phyloP scores from a whole-genome alignment of 768 basidiomycete species.

The Crassisporium funariophilum region DNA sequence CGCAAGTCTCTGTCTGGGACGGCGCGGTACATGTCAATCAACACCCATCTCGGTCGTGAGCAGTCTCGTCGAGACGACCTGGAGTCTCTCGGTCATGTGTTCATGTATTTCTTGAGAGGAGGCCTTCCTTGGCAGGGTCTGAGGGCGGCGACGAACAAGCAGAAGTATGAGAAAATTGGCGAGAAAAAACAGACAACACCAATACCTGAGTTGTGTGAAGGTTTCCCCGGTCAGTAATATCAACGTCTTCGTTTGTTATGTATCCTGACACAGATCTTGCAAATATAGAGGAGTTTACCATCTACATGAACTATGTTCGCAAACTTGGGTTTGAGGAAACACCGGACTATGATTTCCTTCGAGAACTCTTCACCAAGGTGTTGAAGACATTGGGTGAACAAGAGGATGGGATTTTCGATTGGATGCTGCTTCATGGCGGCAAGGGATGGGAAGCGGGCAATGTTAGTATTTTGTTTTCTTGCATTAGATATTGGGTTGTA shows the following conservation, averaged over 20 bases:
- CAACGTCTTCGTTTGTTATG: not conserved
- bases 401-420: conserved; percentile 93
- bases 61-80: conserved; percentile 94
- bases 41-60: conserved; percentile 96
- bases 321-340: conserved; percentile 97
- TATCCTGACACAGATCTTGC: conserved; percentile 10
- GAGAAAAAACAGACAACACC: conserved; percentile 97
- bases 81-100: conserved; percentile 97
- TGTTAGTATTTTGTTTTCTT: conserved; percentile 47
- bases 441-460: conserved; percentile 94
- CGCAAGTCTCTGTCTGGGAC: conserved; percentile 96
- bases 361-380: conserved; percentile 92
- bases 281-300: conserved; percentile 99
- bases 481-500: not conserved
- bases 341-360: conserved; percentile 97
- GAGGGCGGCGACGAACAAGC: conserved; percentile 97
- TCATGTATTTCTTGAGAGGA: conserved; percentile 98
- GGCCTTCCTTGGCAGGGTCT: conserved; percentile 98
- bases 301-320: conserved; percentile 99
- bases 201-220: conserved; percentile 92
- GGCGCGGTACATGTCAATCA: conserved; percentile 99
- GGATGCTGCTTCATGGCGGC: conserved; percentile 93
- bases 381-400: conserved; percentile 84
- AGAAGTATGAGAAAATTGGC: conserved; percentile 99
- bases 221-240: conserved; percentile 79